Evolutionary conservation across 495 filamentous ascomycete species (phyloP).

Genomic region (Cladorrhinum samala): DNA sequence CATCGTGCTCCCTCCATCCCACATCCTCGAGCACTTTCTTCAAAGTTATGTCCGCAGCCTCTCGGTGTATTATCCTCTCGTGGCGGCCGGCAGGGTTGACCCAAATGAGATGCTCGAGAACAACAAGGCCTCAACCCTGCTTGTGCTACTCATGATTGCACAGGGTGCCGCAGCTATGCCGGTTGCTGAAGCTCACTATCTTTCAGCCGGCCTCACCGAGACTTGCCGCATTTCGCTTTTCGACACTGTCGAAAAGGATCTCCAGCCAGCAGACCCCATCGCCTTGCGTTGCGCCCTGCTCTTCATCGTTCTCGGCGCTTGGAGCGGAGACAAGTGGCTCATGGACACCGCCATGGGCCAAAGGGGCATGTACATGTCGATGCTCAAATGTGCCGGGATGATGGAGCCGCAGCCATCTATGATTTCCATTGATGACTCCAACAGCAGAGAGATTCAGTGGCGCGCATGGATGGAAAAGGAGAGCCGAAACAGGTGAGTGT

Average conservation of each 20-base stretch:
- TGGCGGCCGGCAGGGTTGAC: slow-evolving; percentile 46
- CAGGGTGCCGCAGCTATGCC: slow-evolving; percentile 55
- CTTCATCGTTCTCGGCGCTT: slow-evolving; percentile 54
- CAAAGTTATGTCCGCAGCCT: slow-evolving; percentile 52
- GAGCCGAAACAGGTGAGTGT: slow-evolving; percentile 46
- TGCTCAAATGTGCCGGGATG: slow-evolving; percentile 53
- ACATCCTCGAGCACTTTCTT: slow-evolving; percentile 56
- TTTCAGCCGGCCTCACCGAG: slow-evolving; percentile 57
- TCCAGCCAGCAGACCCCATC: slow-evolving; percentile 51
- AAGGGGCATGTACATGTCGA: slow-evolving; percentile 59
- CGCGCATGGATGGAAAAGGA: slow-evolving; percentile 53
- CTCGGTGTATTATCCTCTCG: slow-evolving; percentile 52
- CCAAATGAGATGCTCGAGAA: slow-evolving; percentile 54
- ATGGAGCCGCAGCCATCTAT: slow-evolving; percentile 35
- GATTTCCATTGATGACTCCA: slow-evolving; percentile 27
- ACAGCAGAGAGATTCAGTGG: slow-evolving; percentile 47
- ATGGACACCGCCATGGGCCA: slow-evolving; percentile 69
- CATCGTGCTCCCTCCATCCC: slow-evolving; percentile 51
- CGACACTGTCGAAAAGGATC: slow-evolving; percentile 59
- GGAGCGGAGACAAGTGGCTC: slow-evolving; percentile 65
- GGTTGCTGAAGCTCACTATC: slow-evolving; percentile 49
- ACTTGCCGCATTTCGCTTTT: slow-evolving; percentile 61
- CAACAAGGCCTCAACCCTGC: slow-evolving; percentile 51
- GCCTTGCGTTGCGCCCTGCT: slow-evolving; percentile 54
- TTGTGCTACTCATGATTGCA: slow-evolving; percentile 60